Conservation (phyloP, 1,284 basidiomycete species). For the Xerocomus nothofagi region DNA sequence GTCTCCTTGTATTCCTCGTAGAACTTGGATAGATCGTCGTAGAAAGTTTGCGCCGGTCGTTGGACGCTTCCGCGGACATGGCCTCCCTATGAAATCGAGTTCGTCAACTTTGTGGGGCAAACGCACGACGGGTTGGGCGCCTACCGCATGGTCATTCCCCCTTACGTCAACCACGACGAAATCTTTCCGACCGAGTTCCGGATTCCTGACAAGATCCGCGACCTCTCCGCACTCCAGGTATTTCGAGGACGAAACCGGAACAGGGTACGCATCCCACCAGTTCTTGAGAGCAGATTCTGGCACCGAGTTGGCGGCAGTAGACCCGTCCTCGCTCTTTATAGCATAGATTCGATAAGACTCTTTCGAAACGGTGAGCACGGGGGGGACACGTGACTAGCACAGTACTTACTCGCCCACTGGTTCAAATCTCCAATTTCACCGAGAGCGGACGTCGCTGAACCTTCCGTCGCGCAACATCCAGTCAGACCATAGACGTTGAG, state of each 20-base stretch:
- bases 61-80: constrained; percentile 34
- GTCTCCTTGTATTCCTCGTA: constrained; percentile 18
- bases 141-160: constrained; percentile 25
- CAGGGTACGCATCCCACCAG: constrained; percentile 53
- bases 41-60: constrained; percentile 30
- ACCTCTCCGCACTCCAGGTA: constrained; percentile 22
- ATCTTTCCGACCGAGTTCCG: constrained; percentile 7
- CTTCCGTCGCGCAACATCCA: constrained; percentile 13
- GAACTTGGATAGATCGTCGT: constrained; percentile 23
- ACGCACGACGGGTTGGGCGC: background rate
- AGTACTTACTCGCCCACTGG: constrained; percentile 40
- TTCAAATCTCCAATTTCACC: constrained; percentile 37
- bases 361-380: constrained; percentile 12
- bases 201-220: constrained; percentile 24
- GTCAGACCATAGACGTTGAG: constrained; percentile 36
- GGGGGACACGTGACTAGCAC: background rate
- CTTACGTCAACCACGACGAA: constrained; percentile 33
- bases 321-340: constrained; percentile 34
- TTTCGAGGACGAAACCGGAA: constrained; percentile 9
- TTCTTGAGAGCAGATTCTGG: constrained; percentile 31
- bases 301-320: background rate
- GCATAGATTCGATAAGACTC: constrained; percentile 48
- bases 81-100: constrained; percentile 28
- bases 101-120: constrained; percentile 1
- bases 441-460: background rate